phyloP scores from a whole-genome alignment of 352 stramenopile genomes.

The Phytophthora colocasiae region DNA sequence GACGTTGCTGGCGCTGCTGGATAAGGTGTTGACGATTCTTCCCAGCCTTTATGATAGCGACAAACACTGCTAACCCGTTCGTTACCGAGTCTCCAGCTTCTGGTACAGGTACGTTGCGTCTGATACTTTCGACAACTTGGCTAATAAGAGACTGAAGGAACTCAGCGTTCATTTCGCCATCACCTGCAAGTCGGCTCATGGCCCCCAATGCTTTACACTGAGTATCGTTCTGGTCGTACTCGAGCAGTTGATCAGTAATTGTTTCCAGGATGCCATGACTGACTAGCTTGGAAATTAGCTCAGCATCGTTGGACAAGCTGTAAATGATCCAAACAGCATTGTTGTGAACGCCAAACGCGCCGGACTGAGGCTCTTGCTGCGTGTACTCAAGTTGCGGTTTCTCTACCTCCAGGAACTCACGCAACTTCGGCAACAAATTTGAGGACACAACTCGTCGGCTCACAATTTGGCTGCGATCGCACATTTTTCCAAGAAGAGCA shows the following conservation, averaged over 20 bases:
- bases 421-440: conserved; percentile 66
- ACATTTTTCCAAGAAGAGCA: conserved; percentile 60
- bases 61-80: conserved; percentile 55
- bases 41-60: conserved; percentile 43
- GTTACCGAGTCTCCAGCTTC: conserved; percentile 47
- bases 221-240: conserved; percentile 45
- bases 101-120: conserved; percentile 40
- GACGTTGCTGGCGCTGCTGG: conserved; percentile 33
- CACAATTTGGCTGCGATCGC: conserved; percentile 50
- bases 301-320: conserved; percentile 66
- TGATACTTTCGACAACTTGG: conserved; percentile 42
- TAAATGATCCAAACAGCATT: conserved; percentile 64
- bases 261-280: conserved; percentile 60
- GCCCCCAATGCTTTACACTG: conserved; percentile 56
- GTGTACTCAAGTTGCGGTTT: conserved; percentile 20
- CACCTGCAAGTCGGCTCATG: conserved; percentile 38
- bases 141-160: conserved; percentile 24
- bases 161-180: conserved; percentile 20
- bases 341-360: conserved; percentile 40
- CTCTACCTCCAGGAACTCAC: conserved; percentile 41
- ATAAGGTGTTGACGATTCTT: conserved; percentile 29
- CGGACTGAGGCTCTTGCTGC: conserved; percentile 12
- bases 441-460: conserved; percentile 67
- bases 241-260: conserved; percentile 42
- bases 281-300: conserved; percentile 69